A percentile compares a stretch with the other conserved stretches of the same genome.
Conservation (phyloP, 306 rosid species). For the Begonia fuchsioides region DNA sequence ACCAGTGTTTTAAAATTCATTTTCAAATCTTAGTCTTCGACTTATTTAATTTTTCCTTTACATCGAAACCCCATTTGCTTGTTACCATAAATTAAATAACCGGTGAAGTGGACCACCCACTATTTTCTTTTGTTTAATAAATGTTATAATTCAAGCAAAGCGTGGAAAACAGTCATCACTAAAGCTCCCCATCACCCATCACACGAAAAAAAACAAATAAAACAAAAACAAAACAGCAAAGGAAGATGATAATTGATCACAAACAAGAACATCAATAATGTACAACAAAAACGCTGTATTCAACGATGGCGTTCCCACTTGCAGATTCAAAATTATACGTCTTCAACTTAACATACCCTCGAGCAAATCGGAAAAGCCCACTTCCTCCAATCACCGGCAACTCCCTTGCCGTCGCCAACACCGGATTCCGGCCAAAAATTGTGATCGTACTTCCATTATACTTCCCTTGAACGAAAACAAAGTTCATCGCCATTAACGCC, state of each 20-base stretch:
- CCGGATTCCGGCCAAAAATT: constrained; percentile 43
- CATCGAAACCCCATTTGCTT: too few species aligned
- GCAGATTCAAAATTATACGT: constrained; percentile 13
- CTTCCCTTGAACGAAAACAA: constrained; percentile 40
- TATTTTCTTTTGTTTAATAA: too few species aligned
- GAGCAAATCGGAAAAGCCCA: constrained; percentile 58
- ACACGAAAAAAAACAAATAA: background rate
- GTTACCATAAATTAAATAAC: too few species aligned
- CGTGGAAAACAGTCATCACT: too few species aligned
- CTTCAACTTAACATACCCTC: constrained; percentile 43
- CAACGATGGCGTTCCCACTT: constrained; percentile 36
- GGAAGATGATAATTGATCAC: too few species aligned
- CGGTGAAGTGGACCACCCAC: too few species aligned
- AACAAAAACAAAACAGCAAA: background rate
- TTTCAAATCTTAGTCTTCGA: too few species aligned
- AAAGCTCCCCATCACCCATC: too few species aligned
- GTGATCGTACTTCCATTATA: constrained; percentile 62
- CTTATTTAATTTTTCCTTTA: too few species aligned
- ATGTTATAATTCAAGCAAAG: too few species aligned
- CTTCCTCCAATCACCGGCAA: constrained; percentile 82
- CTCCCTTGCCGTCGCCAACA: constrained; percentile 34
- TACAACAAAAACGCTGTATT: constrained; percentile 39
- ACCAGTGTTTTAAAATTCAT: too few species aligned
- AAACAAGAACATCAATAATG: constrained; percentile 14
- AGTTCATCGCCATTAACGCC: constrained; percentile 57